Evolutionary conservation across 2,329 filamentous ascomycete genomes (phyloP), one percentile per base, ranked within the genome.

Genomic region (Aureobasidium pullulans): DNA sequence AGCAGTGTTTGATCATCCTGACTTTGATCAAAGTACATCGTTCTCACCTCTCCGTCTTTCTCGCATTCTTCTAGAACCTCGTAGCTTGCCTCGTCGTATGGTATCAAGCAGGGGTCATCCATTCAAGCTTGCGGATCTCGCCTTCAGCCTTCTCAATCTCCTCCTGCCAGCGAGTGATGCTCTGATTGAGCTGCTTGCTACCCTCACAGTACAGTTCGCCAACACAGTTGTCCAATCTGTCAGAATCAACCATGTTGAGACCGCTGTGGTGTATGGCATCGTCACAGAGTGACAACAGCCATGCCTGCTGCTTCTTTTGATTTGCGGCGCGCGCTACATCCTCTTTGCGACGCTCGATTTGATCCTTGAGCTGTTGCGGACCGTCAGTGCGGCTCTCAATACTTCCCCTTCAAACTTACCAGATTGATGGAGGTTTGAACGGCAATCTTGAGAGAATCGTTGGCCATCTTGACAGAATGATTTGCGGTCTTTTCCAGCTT

Each of bases 121-220:
- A 53, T 28, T 53, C 49, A 9, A 53, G 49, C 37, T 53, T 53
- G 37, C 49, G 49, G 10, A 53, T 53, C 28, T 40, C 36, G n/a
- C 8, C 49, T 11, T 31, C 37, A 42, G 49, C 49, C 8, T 31
- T 16, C 37, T 53, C 37, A 37, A 32, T 53, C 37, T 53, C 49
- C 37, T 53, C 28, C 28, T 53, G 36, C 49, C 37, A 53, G 9
- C 37, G 37, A 42, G 37, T 37, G 7, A 53, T 53, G n/a, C 49
- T 53, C 49, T 42, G 15, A 19, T 32, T 42, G 3, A 53, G 49
- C 49, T 37, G 42, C 5, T 53, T 32, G 23, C 42, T 36, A 1
- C 49, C 49, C 15, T 53, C 49, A 9, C 37, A 40, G 28, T 53
- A 53, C 9, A 53, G 16, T 9, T 15, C 8, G 2, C 49, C 37